Evolutionary conservation across 768 basidiomycete genomes (phyloP).

Genomic region (Lyophyllum semitale): DNA sequence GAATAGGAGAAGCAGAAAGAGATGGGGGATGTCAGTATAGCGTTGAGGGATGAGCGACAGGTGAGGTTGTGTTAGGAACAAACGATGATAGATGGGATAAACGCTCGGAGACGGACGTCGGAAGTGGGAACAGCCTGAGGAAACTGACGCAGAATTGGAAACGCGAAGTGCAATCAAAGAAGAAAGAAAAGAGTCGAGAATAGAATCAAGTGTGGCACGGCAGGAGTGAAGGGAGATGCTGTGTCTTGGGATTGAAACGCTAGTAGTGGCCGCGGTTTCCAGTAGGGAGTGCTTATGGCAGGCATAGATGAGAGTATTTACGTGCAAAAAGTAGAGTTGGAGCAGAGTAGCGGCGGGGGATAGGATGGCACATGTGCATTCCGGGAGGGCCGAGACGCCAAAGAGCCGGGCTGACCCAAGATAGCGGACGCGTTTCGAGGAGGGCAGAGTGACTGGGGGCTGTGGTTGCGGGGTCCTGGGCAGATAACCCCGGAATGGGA

Average conservation of each 20-base stretch:
- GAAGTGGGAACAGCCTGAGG: too few relatives aligned
- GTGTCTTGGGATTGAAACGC: neutral
- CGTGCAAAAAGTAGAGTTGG: neutral
- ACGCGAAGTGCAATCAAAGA: neutral
- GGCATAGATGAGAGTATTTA: neutral
- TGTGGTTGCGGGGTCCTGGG: constrained; percentile 18
- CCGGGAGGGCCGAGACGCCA: constrained; percentile 9
- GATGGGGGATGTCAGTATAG: neutral
- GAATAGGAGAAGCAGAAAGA: neutral
- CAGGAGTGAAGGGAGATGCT: too few relatives aligned
- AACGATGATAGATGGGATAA: too few relatives aligned
- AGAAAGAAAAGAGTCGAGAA: too few relatives aligned
- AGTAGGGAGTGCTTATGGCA: neutral
- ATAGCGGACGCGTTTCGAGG: constrained; percentile 31
- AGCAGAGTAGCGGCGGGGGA: constrained; percentile 9
- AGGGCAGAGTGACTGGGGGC: constrained; percentile 28
- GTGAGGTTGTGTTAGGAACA: neutral
- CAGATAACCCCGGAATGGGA: constrained; percentile 22
- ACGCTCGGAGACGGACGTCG: too few relatives aligned
- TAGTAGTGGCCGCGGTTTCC: too few relatives aligned
- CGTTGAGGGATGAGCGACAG: neutral
- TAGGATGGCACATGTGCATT: neutral
- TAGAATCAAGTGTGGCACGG: too few relatives aligned
- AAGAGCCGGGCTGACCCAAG: constrained; percentile 28
- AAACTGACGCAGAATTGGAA: neutral